Evolutionary conservation across 768 basidiomycete genomes (phyloP).

Genomic region (Brasilioporus rufonigricans): DNA sequence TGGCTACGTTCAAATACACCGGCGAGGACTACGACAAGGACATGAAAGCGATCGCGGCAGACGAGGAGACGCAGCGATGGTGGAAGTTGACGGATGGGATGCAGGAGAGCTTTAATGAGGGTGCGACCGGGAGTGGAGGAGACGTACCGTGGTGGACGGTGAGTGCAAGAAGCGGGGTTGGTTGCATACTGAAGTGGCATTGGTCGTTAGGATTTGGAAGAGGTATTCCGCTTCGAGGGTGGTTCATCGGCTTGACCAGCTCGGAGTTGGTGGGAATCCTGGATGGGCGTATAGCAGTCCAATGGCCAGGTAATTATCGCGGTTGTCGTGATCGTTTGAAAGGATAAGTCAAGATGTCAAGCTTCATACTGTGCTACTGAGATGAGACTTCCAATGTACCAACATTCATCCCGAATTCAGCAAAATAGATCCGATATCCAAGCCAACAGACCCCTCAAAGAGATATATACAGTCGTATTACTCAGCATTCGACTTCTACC

Average conservation of each 20-base stretch:
- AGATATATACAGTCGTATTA: not conserved
- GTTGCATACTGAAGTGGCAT: not conserved
- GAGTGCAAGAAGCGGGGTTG: constrained; percentile 8
- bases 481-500: constrained; percentile 42
- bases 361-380: not conserved
- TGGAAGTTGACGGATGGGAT: constrained; percentile 74
- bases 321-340: no score
- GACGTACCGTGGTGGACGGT: constrained; percentile 74
- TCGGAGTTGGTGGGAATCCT: no score
- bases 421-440: not conserved
- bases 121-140: constrained; percentile 65
- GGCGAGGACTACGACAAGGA: constrained; percentile 64
- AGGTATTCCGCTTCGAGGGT: constrained; percentile 72
- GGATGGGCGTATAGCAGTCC: not conserved
- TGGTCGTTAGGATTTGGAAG: constrained; percentile 46
- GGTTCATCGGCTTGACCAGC: constrained; percentile 6
- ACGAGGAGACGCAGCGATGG: constrained; percentile 72
- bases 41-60: constrained; percentile 61
- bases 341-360: not conserved
- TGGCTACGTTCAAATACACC: constrained; percentile 77
- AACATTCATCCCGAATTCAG: not conserved
- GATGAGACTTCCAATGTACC: no score
- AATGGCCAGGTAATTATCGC: not conserved
- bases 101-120: constrained; percentile 75
- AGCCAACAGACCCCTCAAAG: not conserved